phyloP scores from a whole-genome alignment of 306 rosid species.

The Glycyrrhiza uralensis region DNA sequence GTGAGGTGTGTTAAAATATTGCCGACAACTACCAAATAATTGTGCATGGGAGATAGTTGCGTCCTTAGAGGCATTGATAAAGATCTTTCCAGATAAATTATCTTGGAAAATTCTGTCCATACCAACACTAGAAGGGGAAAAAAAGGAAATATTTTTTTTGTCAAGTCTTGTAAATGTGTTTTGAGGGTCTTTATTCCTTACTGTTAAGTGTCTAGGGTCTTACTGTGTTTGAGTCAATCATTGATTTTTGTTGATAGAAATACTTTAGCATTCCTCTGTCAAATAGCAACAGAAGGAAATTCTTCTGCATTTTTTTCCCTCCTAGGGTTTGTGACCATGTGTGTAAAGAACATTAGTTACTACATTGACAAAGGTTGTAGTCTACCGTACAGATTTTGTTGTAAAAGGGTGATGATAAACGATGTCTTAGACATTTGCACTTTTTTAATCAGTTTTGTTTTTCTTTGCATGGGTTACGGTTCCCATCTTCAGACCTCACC shows the following conservation, averaged over 20 bases:
- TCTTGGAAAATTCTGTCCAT: slow-evolving; percentile 24
- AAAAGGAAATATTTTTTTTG: slow-evolving; percentile 19
- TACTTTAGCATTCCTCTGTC: slow-evolving; percentile 19
- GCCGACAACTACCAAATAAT: slow-evolving; percentile 26
- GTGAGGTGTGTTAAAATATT: slow-evolving; percentile 31
- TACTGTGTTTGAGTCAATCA: slow-evolving; percentile 14
- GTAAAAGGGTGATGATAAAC: slow-evolving; percentile 6
- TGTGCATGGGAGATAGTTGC: slow-evolving; percentile 20
- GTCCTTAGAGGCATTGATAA: slow-evolving; percentile 24
- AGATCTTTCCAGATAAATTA: slow-evolving; percentile 22
- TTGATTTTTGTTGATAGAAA: slow-evolving; percentile 28
- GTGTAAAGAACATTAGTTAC: slow-evolving; percentile 32
- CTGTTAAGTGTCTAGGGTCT: slow-evolving; percentile 12
- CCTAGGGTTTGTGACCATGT: slow-evolving; percentile 16
- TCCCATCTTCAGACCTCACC: background rate
- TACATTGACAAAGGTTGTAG: slow-evolving; percentile 18
- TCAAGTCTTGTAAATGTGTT: slow-evolving; percentile 23
- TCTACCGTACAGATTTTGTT: slow-evolving; percentile 14
- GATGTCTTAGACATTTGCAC: background rate
- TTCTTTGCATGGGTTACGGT: background rate
- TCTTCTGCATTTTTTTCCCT: background rate
- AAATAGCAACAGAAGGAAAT: slow-evolving; percentile 31
- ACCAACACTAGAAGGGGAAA: background rate
- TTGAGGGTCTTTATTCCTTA: slow-evolving; percentile 26
- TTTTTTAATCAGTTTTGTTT: background rate